phyloP scores from a whole-genome alignment of 2,329 filamentous ascomycete species.

The Arthrobotrys iridis region DNA sequence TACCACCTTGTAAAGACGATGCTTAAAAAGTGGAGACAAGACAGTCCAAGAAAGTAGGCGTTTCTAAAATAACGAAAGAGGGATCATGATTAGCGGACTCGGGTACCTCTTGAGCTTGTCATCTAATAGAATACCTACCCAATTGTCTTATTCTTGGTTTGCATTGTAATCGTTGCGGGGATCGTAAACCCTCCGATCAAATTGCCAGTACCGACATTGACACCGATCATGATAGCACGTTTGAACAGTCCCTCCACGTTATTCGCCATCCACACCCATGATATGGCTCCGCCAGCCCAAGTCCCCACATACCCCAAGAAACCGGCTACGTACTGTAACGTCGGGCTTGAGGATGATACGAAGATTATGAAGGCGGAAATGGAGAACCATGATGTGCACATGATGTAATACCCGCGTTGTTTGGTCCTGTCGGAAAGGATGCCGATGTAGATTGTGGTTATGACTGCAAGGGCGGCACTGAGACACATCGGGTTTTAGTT shows the following conservation, averaged over 20 bases:
- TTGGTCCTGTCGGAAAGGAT: constrained; percentile 11
- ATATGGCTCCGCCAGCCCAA: constrained; percentile 11
- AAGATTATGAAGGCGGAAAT: constrained; percentile 24
- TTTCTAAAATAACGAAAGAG: background rate
- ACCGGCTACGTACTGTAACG: background rate
- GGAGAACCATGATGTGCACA: constrained; percentile 16
- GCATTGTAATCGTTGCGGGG: background rate
- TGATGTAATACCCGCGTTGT: constrained; percentile 26
- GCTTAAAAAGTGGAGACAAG: background rate
- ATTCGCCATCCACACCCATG: constrained; percentile 22
- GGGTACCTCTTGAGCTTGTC: no score
- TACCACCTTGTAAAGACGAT: constrained; percentile 22
- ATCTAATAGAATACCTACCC: no score
- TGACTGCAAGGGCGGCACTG: constrained; percentile 10
- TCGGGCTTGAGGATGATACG: background rate
- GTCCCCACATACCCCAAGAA: constrained; percentile 19
- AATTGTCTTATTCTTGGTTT: background rate
- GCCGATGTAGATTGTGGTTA: constrained; percentile 14
- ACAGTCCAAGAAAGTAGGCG: constrained; percentile 14
- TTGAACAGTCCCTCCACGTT: constrained; percentile 31
- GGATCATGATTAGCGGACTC: no score
- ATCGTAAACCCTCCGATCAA: constrained; percentile 22
- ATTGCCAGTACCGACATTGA: constrained; percentile 13
- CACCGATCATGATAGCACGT: constrained; percentile 30
- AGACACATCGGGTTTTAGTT: background rate